Percentiles rank a stretch among this genome's conserved stretches.
Conservation (phyloP, 345 rosid genomes). For the Ceriops zippeliana region DNA sequence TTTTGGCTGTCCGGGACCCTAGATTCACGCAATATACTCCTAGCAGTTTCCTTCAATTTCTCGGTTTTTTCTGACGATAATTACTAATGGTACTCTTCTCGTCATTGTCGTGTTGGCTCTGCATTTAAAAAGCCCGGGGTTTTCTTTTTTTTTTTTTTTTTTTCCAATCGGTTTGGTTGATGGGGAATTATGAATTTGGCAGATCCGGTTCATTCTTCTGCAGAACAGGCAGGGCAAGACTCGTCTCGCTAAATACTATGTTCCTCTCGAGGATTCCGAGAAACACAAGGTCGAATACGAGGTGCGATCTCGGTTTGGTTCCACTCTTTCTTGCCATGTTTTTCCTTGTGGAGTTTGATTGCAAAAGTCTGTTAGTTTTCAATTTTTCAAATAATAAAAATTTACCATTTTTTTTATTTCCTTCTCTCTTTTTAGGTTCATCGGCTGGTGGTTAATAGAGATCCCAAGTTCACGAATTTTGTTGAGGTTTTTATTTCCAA, state of each 20-base stretch:
- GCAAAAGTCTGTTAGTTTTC: background rate
- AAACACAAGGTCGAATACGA: constrained; percentile 98
- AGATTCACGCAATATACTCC: too few relatives aligned
- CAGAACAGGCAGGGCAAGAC: constrained; percentile 99
- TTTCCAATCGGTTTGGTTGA: too few relatives aligned
- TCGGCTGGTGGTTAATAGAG: constrained; percentile 92
- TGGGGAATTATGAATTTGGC: constrained; percentile 12
- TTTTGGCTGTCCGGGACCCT: too few relatives aligned
- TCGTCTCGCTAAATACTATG: constrained; percentile 96
- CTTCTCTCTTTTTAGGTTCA: constrained; percentile 52
- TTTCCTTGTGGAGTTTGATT: background rate
- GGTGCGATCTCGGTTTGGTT: constrained; percentile 30
- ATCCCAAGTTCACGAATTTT: constrained; percentile 89
- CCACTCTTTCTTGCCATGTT: background rate
- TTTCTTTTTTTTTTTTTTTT: too few relatives aligned
- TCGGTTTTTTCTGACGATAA: background rate
- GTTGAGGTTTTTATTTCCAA: constrained; percentile 60
- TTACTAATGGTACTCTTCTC: constrained; percentile 6
- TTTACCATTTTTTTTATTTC: background rate
- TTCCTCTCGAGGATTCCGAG: constrained; percentile 97
- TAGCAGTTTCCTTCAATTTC: background rate
- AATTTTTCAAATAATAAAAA: background rate
- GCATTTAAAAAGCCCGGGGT: too few relatives aligned
- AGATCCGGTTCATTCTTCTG: constrained; percentile 96
- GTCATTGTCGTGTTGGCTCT: too few relatives aligned